These are phyloP conservation scores for Poa annua DNA, from an alignment of 176 grass and related monocot genomes.

Conservation along the genomic window DNA sequence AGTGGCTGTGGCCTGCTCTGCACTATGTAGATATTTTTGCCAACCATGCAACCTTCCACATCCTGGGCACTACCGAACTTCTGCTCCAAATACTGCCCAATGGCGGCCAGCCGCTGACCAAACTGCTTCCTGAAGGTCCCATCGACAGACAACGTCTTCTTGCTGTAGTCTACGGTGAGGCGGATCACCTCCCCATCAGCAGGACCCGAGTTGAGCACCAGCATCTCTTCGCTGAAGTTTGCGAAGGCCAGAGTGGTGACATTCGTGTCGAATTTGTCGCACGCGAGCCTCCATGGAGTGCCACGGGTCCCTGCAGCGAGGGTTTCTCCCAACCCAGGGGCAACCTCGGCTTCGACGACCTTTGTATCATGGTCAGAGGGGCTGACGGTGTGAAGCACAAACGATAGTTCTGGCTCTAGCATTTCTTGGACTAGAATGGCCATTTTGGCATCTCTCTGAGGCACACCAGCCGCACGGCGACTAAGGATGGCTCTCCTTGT, in stretches of 20 bases:
- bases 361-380: conserved; percentile 68
- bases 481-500: conserved; percentile 89
- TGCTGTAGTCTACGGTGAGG: conserved; percentile 83
- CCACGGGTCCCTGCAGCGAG: conserved; percentile 89
- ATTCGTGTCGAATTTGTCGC: conserved; percentile 65
- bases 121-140: conserved; percentile 69
- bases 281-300: conserved; percentile 88
- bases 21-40: conserved; percentile 81
- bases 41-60: conserved; percentile 89
- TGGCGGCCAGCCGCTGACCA: conserved; percentile 69
- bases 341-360: conserved; percentile 75
- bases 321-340: conserved; percentile 87
- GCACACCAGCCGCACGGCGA: conserved; percentile 72
- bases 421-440: conserved; percentile 94
- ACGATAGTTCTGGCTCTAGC: conserved; percentile 78
- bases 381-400: conserved; percentile 90
- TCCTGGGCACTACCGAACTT: conserved; percentile 84
- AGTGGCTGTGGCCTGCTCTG: conserved; percentile 87
- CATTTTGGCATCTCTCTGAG: conserved; percentile 81
- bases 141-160: conserved; percentile 74
- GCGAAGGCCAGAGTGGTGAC: conserved; percentile 86
- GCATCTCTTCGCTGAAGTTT: conserved; percentile 89
- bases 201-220: conserved; percentile 63
- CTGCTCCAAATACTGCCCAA: conserved; percentile 92
- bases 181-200: conserved; percentile 65